These are phyloP conservation scores for Diaporthe sp. DNA, from an alignment of 2,329 filamentous ascomycete species.

Conservation along the genomic window DNA sequence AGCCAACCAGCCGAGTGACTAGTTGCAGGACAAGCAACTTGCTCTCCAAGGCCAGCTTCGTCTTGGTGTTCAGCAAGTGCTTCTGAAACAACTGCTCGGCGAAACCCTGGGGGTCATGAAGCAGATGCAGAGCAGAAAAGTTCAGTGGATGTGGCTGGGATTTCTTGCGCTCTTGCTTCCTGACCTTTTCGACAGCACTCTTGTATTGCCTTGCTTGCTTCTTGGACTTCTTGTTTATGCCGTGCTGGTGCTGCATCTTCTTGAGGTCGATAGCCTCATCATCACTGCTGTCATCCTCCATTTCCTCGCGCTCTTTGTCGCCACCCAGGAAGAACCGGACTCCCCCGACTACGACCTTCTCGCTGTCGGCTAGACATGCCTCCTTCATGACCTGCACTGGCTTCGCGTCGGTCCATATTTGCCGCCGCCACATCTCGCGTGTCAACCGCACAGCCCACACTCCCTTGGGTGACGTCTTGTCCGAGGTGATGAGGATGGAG, in stretches of 20 bases:
- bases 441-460: slow-evolving; percentile 97
- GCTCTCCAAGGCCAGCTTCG: slow-evolving; percentile 86
- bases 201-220: slow-evolving; percentile 85
- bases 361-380: slow-evolving; percentile 86
- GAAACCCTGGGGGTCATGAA: slow-evolving; percentile 95
- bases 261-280: slow-evolving; percentile 83
- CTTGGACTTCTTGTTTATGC: slow-evolving; percentile 96
- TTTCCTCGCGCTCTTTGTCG: slow-evolving; percentile 94
- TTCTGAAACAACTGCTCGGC: slow-evolving; percentile 90
- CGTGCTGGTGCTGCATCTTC: slow-evolving; percentile 84
- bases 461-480: slow-evolving; percentile 85
- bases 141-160: slow-evolving; percentile 87
- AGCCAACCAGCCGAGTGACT: slow-evolving; percentile 87
- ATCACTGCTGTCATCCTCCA: slow-evolving; percentile 88
- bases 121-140: slow-evolving; percentile 93
- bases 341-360: slow-evolving; percentile 89
- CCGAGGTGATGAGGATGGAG: slow-evolving; percentile 89
- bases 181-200: slow-evolving; percentile 84
- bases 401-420: slow-evolving; percentile 94
- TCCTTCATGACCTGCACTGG: slow-evolving; percentile 99
- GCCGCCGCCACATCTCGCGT: slow-evolving; percentile 94
- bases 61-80: slow-evolving; percentile 88
- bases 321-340: slow-evolving; percentile 96
- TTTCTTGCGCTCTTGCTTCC: slow-evolving; percentile 88
- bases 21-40: slow-evolving; percentile 92